Conservation (phyloP, 352 stramenopile genomes). For the Pythium dissimile region DNA sequence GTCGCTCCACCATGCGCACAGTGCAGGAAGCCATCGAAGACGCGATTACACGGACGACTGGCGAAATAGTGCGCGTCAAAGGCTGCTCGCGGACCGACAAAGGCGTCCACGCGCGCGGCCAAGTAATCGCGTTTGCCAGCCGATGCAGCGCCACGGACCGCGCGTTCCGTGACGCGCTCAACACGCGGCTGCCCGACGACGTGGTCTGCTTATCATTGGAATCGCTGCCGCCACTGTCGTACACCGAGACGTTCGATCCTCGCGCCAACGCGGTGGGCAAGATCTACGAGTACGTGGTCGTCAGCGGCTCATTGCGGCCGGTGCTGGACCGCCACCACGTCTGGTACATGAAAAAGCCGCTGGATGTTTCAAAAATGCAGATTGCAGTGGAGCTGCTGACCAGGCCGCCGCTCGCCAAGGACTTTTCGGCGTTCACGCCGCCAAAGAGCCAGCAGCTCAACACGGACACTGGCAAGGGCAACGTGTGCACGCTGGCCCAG, state of each 20-base stretch:
- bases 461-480: slow-evolving; percentile 35
- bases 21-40: slow-evolving; percentile 77
- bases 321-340: slow-evolving; percentile 46
- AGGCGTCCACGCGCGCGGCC: slow-evolving; percentile 89
- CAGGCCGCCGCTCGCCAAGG: slow-evolving; percentile 31
- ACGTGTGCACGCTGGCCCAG: slow-evolving; percentile 42
- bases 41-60: slow-evolving; percentile 60
- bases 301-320: slow-evolving; percentile 46
- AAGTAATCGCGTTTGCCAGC: slow-evolving; percentile 90
- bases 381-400: slow-evolving; percentile 32
- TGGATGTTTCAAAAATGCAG: slow-evolving; percentile 55
- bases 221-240: slow-evolving; percentile 6
- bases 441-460: slow-evolving; percentile 33
- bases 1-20: slow-evolving; percentile 39
- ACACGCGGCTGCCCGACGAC: slow-evolving; percentile 66
- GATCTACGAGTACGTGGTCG: slow-evolving; percentile 62
- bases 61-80: slow-evolving; percentile 70
- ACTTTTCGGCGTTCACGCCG: slow-evolving; percentile 70
- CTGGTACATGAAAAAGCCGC: slow-evolving; percentile 55
- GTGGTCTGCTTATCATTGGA: slow-evolving; percentile 41
- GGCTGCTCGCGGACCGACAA: slow-evolving; percentile 91
- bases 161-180: slow-evolving; percentile 60
- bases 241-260: slow-evolving; percentile 42
- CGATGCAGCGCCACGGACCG: slow-evolving; percentile 39
- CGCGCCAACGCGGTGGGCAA: slow-evolving; percentile 47